Base-by-base conservation (phyloP, 2,329 filamentous ascomycete genomes). In the Paraphaeosphaeria minitans region DNA sequence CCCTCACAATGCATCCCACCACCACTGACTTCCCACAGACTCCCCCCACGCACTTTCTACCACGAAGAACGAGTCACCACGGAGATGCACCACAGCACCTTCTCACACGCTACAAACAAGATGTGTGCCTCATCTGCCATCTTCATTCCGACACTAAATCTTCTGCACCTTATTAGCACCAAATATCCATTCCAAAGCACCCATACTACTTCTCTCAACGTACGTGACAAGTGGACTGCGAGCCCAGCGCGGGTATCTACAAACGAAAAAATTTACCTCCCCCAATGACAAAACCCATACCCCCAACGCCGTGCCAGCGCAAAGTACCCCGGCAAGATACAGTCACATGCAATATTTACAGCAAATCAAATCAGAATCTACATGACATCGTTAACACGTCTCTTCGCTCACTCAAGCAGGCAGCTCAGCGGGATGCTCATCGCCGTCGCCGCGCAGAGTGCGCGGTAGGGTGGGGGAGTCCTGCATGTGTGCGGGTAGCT, bases 391-490 rank as follows among this genome's bases (percentile, higher is more conserved):
- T 37, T 9, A 48, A 35, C 27, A 1, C 6, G 9, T 31, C 24
- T 31, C 22, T n/a, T 19, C n/a, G n/a, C n/a, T 22, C 29, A 5
- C 21, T 64, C 57, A 66, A 39, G 48, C 60, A 9, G 64, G 60
- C n/a, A 66, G 56, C 51, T 67, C 65, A 19, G 53, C 59, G 57
- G 27, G 21, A 33, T 37, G 53, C 52, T 27, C 58, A 60, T 42
- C 64, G 62, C 22, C 59, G 56, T 53, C 51, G 8, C 46, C 35
- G 10, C 51, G 19, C 27, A 35, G 27, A 27, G 46, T n/a, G 8
- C 51, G 39, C 35, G 63, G 63, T 22, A 62, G 52, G 1, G 59
- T 56, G 16, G 63, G 63, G 1, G 42, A 60, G 12, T 65, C 56
- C 29, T 53, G 51, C 51, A 53, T 53, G n/a, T 46, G 51, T 39